Percentiles rank a stretch among this genome's conserved stretches.
Conservation (phyloP, 345 rosid species). For the rapeseed (Brassica napus) region DNA sequence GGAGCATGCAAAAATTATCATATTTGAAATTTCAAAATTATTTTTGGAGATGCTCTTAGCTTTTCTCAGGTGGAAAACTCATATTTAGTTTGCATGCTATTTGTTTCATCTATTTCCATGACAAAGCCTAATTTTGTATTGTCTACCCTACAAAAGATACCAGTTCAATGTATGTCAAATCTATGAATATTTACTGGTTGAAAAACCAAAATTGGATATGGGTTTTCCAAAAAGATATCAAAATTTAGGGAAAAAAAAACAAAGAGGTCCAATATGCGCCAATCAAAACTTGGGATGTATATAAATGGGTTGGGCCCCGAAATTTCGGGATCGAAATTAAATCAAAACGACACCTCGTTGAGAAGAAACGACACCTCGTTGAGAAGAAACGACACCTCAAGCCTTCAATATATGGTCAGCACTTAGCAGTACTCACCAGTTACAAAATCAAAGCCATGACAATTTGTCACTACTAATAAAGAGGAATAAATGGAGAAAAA, state of each 20-base stretch:
- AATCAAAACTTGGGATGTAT: neutral
- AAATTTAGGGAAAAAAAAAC: neutral
- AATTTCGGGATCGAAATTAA: neutral
- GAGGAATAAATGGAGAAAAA: neutral
- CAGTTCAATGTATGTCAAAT: neutral
- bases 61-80: neutral
- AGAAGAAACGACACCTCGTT: too few species aligned
- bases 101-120: neutral
- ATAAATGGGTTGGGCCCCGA: neutral
- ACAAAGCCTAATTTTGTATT: neutral
- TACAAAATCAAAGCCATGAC: neutral
- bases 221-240: neutral
- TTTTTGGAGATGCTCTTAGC: neutral
- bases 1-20: too few species aligned
- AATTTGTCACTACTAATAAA: neutral
- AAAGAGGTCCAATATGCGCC: neutral
- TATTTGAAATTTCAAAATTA: too few species aligned
- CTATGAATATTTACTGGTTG: neutral
- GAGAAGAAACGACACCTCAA: neutral
- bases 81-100: neutral
- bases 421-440: neutral
- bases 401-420: neutral
- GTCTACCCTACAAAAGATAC: neutral
- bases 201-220: neutral
- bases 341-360: neutral